Conservation (phyloP, 176 grass and related monocot genomes). For the Pharus latifolius region DNA sequence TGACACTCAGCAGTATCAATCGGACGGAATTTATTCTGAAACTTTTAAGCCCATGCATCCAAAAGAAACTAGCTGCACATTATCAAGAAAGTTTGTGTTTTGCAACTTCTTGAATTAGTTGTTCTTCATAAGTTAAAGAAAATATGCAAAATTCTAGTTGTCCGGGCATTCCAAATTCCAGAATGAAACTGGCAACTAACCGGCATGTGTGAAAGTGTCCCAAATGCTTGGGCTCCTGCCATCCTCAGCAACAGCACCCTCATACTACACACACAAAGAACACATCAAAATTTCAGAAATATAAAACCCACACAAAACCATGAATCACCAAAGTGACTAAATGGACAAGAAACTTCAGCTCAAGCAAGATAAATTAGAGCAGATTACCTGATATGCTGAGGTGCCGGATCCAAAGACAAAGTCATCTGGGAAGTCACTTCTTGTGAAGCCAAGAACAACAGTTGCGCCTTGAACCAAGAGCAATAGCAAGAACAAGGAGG, state of each 20-base stretch:
- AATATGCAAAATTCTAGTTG: not conserved
- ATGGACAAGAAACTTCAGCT: not conserved
- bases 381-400: constrained; percentile 48
- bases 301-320: not conserved
- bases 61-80: too few species aligned
- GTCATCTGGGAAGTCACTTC: constrained; percentile 40
- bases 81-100: too few species aligned
- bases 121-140: not conserved
- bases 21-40: not conserved
- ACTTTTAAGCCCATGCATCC: too few species aligned
- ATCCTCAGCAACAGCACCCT: constrained; percentile 47
- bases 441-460: constrained; percentile 7
- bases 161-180: not conserved
- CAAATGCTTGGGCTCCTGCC: constrained; percentile 49
- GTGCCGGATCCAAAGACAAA: constrained; percentile 54
- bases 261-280: constrained; percentile 24
- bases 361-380: not conserved
- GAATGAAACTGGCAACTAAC: not conserved
- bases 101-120: too few species aligned
- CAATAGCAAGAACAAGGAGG: not conserved
- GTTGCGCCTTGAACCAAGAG: not conserved
- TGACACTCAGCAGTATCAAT: too few species aligned
- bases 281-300: not conserved
- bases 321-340: not conserved
- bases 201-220: constrained; percentile 48